Evolutionary conservation across 164 flowering plant species (phyloP).

Genomic region (Magnolia sinica): DNA sequence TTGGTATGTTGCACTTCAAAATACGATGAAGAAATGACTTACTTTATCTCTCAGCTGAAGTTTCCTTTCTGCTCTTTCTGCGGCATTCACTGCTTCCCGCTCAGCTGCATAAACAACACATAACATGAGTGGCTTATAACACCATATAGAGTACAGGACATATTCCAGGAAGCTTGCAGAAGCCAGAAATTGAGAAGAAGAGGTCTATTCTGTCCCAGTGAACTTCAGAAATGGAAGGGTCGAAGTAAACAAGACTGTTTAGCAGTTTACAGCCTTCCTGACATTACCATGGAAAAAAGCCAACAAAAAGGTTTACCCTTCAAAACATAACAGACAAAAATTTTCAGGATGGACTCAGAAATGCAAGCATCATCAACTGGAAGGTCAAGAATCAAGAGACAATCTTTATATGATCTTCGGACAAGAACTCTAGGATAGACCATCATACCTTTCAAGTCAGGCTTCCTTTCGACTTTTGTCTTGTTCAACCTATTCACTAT

Average conservation of each 20-base stretch:
- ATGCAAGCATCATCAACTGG: not conserved
- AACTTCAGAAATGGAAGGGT: too few relatives aligned
- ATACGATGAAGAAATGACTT: constrained; percentile 23
- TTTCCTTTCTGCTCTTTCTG: constrained; percentile 90
- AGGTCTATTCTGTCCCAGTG: too few relatives aligned
- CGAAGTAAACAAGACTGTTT: not conserved
- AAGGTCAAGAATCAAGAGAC: not conserved
- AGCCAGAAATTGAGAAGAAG: not conserved
- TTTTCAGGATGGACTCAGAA: not conserved
- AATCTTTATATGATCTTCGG: not conserved
- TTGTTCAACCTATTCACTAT: constrained; percentile 86
- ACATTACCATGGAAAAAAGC: not conserved
- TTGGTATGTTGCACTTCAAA: too few relatives aligned
- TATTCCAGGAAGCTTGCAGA: too few relatives aligned
- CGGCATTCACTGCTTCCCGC: constrained; percentile 82
- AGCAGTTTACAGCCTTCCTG: not conserved
- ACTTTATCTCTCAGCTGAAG: constrained; percentile 80
- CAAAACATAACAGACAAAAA: not conserved
- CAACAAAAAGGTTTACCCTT: not conserved
- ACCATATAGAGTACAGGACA: not conserved
- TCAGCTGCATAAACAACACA: constrained; percentile 58
- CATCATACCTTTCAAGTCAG: constrained; percentile 80
- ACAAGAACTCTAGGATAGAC: not conserved
- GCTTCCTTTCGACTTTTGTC: constrained; percentile 85
- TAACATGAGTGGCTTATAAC: not conserved